Evolutionary conservation across 495 filamentous ascomycete genomes (phyloP).

Genomic region (Aspergillus olivimuriae): DNA sequence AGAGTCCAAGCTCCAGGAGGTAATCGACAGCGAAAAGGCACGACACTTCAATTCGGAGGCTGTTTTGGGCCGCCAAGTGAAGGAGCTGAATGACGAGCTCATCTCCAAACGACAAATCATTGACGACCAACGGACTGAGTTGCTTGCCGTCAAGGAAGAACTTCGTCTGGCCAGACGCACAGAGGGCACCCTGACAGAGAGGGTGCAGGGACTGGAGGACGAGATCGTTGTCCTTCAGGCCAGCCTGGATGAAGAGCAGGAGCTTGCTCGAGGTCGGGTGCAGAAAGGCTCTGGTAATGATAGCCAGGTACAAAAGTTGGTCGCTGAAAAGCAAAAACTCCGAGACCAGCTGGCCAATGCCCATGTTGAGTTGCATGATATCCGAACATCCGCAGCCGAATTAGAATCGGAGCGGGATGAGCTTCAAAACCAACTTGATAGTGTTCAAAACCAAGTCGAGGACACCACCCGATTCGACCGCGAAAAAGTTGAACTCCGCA

Average conservation of each 20-base stretch:
- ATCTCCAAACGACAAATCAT: slow-evolving; percentile 45
- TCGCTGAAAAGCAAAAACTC: slow-evolving; percentile 52
- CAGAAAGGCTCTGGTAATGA: slow-evolving; percentile 42
- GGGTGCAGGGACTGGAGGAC: slow-evolving; percentile 69
- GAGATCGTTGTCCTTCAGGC: slow-evolving; percentile 72
- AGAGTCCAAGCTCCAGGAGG: slow-evolving; percentile 58
- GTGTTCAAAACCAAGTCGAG: slow-evolving; percentile 41
- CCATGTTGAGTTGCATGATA: slow-evolving; percentile 53
- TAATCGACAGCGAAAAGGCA: slow-evolving; percentile 52
- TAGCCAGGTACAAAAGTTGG: slow-evolving; percentile 40
- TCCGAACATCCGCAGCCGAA: slow-evolving; percentile 47
- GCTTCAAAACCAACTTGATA: slow-evolving; percentile 49
- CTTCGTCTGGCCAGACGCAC: slow-evolving; percentile 60
- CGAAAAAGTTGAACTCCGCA: slow-evolving; percentile 56
- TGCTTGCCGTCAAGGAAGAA: slow-evolving; percentile 59
- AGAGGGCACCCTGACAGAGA: slow-evolving; percentile 56
- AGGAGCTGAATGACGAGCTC: slow-evolving; percentile 52
- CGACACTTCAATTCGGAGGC: slow-evolving; percentile 51
- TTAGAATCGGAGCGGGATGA: slow-evolving; percentile 60
- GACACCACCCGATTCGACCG: slow-evolving; percentile 53
- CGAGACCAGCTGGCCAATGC: slow-evolving; percentile 57
- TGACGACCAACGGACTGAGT: slow-evolving; percentile 50
- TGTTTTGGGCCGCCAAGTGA: slow-evolving; percentile 48
- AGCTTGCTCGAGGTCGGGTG: slow-evolving; percentile 53
- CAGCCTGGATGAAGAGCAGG: slow-evolving; percentile 67